Evolutionary conservation across 768 basidiomycete genomes (phyloP).

Genomic region (Kwoniella europaea): DNA sequence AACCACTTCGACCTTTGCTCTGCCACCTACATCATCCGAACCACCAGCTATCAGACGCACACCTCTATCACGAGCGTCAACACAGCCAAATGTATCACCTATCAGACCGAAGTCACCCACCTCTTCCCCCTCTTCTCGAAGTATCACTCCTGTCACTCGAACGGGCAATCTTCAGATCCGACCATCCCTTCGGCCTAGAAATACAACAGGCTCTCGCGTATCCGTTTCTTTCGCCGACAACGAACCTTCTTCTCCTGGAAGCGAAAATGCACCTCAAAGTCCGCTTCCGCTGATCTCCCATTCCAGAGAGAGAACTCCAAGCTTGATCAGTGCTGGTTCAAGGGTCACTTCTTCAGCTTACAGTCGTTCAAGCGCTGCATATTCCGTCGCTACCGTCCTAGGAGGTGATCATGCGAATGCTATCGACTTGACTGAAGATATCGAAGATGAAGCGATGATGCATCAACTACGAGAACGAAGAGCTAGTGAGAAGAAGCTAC

Average conservation of each 20-base stretch:
- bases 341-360: constrained; percentile 35
- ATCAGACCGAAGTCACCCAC: constrained; percentile 35
- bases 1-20: constrained; percentile 26
- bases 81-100: constrained; percentile 35
- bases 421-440: constrained; percentile 33
- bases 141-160: constrained; percentile 19
- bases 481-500: constrained; percentile 41
- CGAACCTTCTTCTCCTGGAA: constrained; percentile 24
- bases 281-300: constrained; percentile 17
- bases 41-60: constrained; percentile 8
- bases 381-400: constrained; percentile 30
- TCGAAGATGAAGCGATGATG: constrained; percentile 10
- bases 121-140: constrained; percentile 27
- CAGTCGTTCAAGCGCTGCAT: constrained; percentile 39
- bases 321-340: constrained; percentile 41
- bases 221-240: constrained; percentile 24
- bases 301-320: constrained; percentile 39
- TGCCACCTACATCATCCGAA: constrained; percentile 15
- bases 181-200: constrained; percentile 15
- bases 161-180: constrained; percentile 20
- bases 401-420: constrained; percentile 35
- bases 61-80: constrained; percentile 18
- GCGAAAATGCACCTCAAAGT: background rate
- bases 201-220: constrained; percentile 17
- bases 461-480: constrained; percentile 31